phyloP scores from a whole-genome alignment of 768 basidiomycete genomes.

The Termitomyces sp. region DNA sequence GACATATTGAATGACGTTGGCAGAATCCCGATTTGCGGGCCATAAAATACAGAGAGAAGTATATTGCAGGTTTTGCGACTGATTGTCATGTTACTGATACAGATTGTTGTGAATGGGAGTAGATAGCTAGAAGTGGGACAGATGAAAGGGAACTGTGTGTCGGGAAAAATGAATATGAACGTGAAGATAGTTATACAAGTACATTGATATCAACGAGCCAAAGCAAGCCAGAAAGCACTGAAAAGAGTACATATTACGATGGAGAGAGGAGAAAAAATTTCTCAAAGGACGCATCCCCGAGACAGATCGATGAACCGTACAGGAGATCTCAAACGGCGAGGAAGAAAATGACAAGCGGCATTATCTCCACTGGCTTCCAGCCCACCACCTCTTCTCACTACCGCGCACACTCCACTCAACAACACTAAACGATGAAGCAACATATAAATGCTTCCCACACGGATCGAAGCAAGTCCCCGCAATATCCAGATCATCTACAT shows the following conservation, averaged over 20 bases:
- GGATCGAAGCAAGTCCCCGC: constrained; percentile 76
- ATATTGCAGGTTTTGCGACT: too few species aligned
- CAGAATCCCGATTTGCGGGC: neutral
- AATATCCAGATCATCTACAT: constrained; percentile 43
- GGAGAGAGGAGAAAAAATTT: too few species aligned
- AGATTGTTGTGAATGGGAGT: neutral
- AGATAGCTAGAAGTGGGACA: neutral
- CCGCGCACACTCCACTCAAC: constrained; percentile 76
- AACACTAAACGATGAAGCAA: constrained; percentile 56
- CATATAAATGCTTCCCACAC: constrained; percentile 59
- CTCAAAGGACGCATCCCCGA: neutral
- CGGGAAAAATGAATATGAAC: neutral
- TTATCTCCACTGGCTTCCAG: constrained; percentile 40
- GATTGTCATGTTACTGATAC: neutral
- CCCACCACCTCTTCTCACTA: constrained; percentile 72
- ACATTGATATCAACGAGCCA: neutral
- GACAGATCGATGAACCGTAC: neutral
- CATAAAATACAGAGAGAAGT: neutral
- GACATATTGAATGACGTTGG: neutral
- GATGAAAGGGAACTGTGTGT: neutral
- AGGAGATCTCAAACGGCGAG: neutral
- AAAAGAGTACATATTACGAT: neutral
- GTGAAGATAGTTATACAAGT: neutral
- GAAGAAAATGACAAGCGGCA: neutral
- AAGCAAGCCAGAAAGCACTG: neutral